These are phyloP conservation scores for Brassica nigra DNA, from an alignment of 345 rosid genomes.

Conservation along the genomic window DNA sequence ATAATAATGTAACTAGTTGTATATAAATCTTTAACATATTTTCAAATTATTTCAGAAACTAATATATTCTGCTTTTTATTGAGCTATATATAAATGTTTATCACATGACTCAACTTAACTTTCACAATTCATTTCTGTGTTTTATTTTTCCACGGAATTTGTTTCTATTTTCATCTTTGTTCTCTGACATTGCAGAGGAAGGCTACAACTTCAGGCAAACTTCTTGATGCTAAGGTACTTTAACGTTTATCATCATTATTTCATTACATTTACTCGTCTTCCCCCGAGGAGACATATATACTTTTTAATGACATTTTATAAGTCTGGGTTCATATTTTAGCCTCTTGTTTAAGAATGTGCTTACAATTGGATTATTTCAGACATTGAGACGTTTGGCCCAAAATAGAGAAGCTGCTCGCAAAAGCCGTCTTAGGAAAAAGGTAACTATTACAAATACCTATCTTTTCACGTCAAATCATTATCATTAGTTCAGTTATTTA, in stretches of 20 bases:
- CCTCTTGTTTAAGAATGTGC: slow-evolving; percentile 8
- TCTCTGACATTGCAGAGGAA: slow-evolving; percentile 66
- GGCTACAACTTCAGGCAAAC: slow-evolving; percentile 78
- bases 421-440: slow-evolving; percentile 98
- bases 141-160: background rate
- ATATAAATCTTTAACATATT: background rate
- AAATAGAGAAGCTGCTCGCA: slow-evolving; percentile 99
- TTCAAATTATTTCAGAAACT: background rate
- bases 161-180: slow-evolving; percentile 27
- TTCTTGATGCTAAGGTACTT: slow-evolving; percentile 87
- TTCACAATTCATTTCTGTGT: background rate
- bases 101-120: slow-evolving; percentile 21
- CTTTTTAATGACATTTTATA: background rate
- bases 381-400: slow-evolving; percentile 97
- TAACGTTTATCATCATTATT: slow-evolving; percentile 12
- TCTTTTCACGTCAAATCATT: slow-evolving; percentile 11
- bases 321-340: background rate
- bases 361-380: slow-evolving; percentile 46
- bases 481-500: background rate
- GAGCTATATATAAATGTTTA: background rate
- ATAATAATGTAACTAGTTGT: background rate
- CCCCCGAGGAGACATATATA: slow-evolving; percentile 22
- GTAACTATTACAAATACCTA: slow-evolving; percentile 36
- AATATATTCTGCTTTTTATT: background rate
- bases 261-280: background rate